Evolutionary conservation across 108 stramenopile species (phyloP).

Genomic region (Epipyxis sp.): DNA sequence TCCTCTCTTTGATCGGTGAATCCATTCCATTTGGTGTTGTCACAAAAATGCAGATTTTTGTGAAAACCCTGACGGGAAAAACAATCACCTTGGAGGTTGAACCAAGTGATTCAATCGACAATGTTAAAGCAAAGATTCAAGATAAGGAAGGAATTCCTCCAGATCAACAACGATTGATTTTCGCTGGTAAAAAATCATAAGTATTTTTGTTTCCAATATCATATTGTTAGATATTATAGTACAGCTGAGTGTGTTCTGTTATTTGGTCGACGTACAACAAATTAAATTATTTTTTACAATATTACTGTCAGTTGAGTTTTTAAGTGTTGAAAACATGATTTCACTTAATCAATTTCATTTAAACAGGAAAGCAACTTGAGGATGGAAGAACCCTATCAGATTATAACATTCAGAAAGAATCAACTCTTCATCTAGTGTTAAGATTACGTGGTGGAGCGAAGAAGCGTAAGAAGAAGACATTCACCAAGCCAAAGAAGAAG

Average conservation of each 20-base stretch:
- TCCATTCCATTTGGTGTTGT: too few species aligned
- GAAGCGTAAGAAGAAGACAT: slow-evolving; percentile 64
- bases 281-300: too few species aligned
- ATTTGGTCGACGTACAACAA: too few species aligned
- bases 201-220: too few species aligned
- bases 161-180: slow-evolving; percentile 90
- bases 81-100: slow-evolving; percentile 98
- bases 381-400: slow-evolving; percentile 84
- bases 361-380: slow-evolving; percentile 90
- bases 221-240: too few species aligned
- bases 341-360: too few species aligned
- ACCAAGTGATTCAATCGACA: slow-evolving; percentile 96
- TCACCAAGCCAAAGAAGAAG: slow-evolving; percentile 99
- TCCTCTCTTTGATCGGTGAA: too few species aligned
- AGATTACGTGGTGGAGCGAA: slow-evolving; percentile 78
- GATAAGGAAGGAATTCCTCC: slow-evolving; percentile 98
- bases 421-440: slow-evolving; percentile 90
- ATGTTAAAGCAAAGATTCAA: slow-evolving; percentile 98
- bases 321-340: too few species aligned
- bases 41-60: slow-evolving; percentile 59
- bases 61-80: slow-evolving; percentile 94
- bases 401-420: slow-evolving; percentile 94
- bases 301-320: too few species aligned
- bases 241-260: too few species aligned
- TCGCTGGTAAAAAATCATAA: too few species aligned